Conservation (phyloP, 163 green algal species). For the Chlamydomonas reinhardtii region DNA sequence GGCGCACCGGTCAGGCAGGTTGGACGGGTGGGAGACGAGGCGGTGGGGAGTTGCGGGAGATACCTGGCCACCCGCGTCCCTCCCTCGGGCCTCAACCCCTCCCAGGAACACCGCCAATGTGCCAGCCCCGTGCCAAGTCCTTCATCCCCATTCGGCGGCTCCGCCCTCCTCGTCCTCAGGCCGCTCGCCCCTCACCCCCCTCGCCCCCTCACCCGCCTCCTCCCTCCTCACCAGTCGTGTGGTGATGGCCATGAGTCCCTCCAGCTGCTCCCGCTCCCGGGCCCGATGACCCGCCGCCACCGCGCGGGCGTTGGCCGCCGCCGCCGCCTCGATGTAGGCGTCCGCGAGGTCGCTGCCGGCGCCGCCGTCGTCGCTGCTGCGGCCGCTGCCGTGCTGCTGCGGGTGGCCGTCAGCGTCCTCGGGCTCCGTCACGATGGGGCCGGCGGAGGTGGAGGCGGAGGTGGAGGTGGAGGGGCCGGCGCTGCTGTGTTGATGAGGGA, state of each 20-base stretch:
- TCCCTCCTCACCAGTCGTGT: slow-evolving; percentile 42
- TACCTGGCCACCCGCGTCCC: too few relatives aligned
- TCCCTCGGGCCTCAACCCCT: too few relatives aligned
- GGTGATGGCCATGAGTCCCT: slow-evolving; percentile 53
- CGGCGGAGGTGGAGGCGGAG: background rate
- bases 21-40: too few relatives aligned
- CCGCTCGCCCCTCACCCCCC: too few relatives aligned
- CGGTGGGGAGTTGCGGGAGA: too few relatives aligned
- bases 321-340: slow-evolving; percentile 21
- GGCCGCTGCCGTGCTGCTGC: background rate
- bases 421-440: slow-evolving; percentile 33
- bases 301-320: background rate
- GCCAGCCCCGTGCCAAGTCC: too few relatives aligned
- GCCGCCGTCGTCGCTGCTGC: background rate
- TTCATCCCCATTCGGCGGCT: too few relatives aligned
- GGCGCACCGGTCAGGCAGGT: background rate
- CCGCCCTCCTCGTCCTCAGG: too few relatives aligned
- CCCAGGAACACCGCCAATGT: too few relatives aligned
- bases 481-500: background rate
- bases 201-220: background rate
- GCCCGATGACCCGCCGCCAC: background rate
- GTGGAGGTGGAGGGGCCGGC: background rate
- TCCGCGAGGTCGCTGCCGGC: background rate
- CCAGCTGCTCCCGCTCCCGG: slow-evolving; percentile 25
- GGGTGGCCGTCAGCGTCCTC: background rate